A percentile compares a stretch with the other conserved stretches of the same genome.
Conservation (phyloP, 139 green algal species). For the Haematococcus lacustris region DNA sequence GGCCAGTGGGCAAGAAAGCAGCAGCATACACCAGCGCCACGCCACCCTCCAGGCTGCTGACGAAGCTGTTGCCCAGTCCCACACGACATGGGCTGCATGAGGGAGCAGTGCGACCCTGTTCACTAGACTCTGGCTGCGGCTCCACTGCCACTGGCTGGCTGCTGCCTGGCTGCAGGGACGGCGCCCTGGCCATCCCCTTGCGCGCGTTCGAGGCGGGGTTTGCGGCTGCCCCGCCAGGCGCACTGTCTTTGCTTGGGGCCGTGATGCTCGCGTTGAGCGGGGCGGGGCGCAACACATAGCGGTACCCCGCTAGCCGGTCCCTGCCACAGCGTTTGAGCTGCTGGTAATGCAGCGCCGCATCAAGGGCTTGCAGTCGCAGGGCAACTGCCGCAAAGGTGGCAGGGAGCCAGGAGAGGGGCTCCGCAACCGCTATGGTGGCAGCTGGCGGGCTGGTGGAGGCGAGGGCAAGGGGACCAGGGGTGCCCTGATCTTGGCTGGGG, state of each 20-base stretch:
- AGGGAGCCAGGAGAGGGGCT: constrained; percentile 71
- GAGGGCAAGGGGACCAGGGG: too few relatives aligned
- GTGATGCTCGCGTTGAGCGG: neutral
- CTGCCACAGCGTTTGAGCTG: neutral
- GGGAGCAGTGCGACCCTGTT: neutral
- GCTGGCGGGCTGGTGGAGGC: too few relatives aligned
- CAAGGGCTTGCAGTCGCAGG: constrained; percentile 59
- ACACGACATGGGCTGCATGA: neutral
- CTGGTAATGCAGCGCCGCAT: constrained; percentile 45
- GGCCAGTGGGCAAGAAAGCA: neutral
- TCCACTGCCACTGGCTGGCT: neutral
- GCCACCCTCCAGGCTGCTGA: neutral
- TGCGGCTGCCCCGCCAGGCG: neutral
- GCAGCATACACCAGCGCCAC: neutral
- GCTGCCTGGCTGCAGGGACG: neutral
- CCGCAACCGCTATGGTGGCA: neutral
- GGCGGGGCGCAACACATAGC: constrained; percentile 2
- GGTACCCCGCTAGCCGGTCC: constrained; percentile 7
- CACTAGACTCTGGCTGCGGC: neutral
- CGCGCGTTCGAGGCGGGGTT: neutral
- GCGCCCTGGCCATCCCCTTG: neutral
- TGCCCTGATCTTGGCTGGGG: too few relatives aligned
- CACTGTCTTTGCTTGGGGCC: neutral
- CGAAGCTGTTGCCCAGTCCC: too few relatives aligned
- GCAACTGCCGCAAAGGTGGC: constrained; percentile 53